Evolutionary conservation across 2,329 filamentous ascomycete species (phyloP).

Genomic region (Trichoderma sp.): DNA sequence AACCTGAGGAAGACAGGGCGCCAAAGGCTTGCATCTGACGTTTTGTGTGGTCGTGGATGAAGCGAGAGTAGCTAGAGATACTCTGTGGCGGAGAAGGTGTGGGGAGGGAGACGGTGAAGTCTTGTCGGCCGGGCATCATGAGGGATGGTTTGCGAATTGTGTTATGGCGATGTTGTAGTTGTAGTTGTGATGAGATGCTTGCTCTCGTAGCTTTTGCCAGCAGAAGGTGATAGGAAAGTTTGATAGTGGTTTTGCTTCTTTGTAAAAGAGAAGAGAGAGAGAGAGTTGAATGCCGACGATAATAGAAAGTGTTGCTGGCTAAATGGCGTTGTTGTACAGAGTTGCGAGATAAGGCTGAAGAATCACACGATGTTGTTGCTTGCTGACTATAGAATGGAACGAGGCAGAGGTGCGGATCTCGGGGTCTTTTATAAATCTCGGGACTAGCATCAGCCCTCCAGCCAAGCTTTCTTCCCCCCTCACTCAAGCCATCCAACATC

Average conservation of each 20-base stretch:
- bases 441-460: slow-evolving; percentile 8
- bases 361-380: neutral
- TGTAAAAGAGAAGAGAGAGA: neutral
- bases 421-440: slow-evolving; percentile 31
- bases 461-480: slow-evolving; percentile 6
- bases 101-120: slow-evolving; percentile 41
- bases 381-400: neutral
- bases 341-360: neutral
- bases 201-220: neutral
- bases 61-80: slow-evolving; percentile 58
- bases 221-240: neutral
- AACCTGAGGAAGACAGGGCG: slow-evolving; percentile 27
- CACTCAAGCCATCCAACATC: neutral
- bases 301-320: neutral
- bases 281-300: neutral
- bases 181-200: neutral
- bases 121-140: slow-evolving; percentile 46
- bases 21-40: slow-evolving; percentile 62
- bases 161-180: neutral
- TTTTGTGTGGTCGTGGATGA: slow-evolving; percentile 67
- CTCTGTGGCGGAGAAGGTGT: slow-evolving; percentile 46
- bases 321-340: neutral
- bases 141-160: neutral
- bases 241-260: neutral
- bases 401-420: slow-evolving; percentile 24